Conservation (phyloP, 2,329 filamentous ascomycete genomes). For the Colletotrichum sp. region DNA sequence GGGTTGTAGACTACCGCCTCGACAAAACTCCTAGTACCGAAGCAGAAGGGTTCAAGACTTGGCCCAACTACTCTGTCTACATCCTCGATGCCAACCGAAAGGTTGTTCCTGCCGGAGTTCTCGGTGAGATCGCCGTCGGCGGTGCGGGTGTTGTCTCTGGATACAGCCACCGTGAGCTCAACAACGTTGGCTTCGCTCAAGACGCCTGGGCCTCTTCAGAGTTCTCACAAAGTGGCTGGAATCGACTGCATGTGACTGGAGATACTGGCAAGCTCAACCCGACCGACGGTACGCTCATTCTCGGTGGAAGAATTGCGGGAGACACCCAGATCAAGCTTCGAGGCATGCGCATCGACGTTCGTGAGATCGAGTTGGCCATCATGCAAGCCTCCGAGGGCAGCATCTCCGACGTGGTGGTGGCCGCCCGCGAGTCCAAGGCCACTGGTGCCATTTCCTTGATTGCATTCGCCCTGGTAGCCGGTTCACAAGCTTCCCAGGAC, state of each 20-base stretch:
- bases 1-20: slow-evolving; percentile 16
- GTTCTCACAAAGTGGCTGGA: not conserved
- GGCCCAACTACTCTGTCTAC: slow-evolving; percentile 39
- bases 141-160: slow-evolving; percentile 33
- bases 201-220: not conserved
- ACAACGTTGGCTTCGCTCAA: not conserved
- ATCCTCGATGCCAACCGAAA: slow-evolving; percentile 41
- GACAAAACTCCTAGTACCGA: slow-evolving; percentile 16
- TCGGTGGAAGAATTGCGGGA: slow-evolving; percentile 38
- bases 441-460: not conserved
- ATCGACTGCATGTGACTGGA: not conserved
- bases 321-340: slow-evolving; percentile 42
- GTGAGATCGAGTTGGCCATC: slow-evolving; percentile 37
- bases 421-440: slow-evolving; percentile 15
- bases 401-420: slow-evolving; percentile 23
- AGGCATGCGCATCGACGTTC: slow-evolving; percentile 41
- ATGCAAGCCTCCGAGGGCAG: slow-evolving; percentile 20
- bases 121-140: slow-evolving; percentile 36
- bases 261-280: not conserved
- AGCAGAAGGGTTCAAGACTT: no score
- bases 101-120: slow-evolving; percentile 40
- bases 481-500: not conserved
- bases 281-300: not conserved
- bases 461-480: not conserved
- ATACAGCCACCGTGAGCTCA: slow-evolving; percentile 31